Percentiles rank a stretch among this genome's conserved stretches.
These are phyloP conservation scores for Begonia masoniana DNA, from an alignment of 306 rosid species.

Conservation along the genomic window DNA sequence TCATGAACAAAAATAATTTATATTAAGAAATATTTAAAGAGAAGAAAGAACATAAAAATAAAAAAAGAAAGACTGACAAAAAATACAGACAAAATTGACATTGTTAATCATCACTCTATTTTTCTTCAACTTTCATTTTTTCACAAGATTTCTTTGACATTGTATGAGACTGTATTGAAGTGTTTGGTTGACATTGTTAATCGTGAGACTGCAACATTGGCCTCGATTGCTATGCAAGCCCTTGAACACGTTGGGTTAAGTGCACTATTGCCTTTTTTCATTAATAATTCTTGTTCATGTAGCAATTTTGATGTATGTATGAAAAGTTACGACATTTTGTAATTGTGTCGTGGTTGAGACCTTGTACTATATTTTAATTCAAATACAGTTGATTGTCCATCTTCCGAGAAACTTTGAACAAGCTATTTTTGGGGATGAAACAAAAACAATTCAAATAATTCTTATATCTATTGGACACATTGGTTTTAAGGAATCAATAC, in stretches of 20 bases:
- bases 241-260: slow-evolving; percentile 86
- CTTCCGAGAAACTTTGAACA: slow-evolving; percentile 57
- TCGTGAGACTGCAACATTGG: slow-evolving; percentile 62
- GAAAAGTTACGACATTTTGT: slow-evolving; percentile 5
- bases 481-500: slow-evolving; percentile 62
- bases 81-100: no score
- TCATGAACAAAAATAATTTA: no score
- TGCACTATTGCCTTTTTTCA: slow-evolving; percentile 50
- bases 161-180: no score
- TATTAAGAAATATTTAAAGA: no score
- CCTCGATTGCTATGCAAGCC: no score
- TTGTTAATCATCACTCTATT: no score
- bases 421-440: slow-evolving; percentile 65
- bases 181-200: slow-evolving; percentile 71
- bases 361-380: slow-evolving; percentile 15
- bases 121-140: background rate
- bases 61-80: no score
- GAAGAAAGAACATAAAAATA: no score
- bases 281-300: slow-evolving; percentile 56
- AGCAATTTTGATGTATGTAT: slow-evolving; percentile 9
- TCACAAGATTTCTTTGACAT: no score
- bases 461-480: slow-evolving; percentile 77
- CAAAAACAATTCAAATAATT: slow-evolving; percentile 66
- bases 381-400: slow-evolving; percentile 61
- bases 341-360: slow-evolving; percentile 10